A percentile compares a stretch with the other conserved stretches of the same genome.
phyloP scores from a whole-genome alignment of 2,329 filamentous ascomycete genomes.

The Laburnicola sp. region DNA sequence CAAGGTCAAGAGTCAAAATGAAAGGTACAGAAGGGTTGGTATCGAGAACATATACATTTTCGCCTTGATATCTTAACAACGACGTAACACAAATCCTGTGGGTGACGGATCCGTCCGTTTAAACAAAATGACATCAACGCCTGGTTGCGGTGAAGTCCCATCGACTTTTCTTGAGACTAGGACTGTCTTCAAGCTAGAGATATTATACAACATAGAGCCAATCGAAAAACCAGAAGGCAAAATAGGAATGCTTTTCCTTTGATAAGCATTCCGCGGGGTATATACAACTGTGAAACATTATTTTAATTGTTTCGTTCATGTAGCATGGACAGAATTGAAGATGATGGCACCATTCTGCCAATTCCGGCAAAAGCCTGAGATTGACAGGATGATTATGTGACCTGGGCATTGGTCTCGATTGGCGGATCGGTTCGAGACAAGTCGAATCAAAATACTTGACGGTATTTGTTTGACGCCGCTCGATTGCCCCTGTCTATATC shows the following conservation, averaged over 20 bases:
- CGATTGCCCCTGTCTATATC: background rate
- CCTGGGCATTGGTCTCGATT: background rate
- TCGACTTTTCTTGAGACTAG: background rate
- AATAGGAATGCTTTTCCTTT: constrained; percentile 6
- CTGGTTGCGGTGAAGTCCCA: background rate
- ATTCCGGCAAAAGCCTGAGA: background rate
- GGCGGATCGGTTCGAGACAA: background rate
- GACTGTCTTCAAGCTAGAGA: background rate
- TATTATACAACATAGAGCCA: constrained; percentile 7
- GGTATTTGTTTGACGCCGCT: background rate
- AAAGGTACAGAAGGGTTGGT: background rate
- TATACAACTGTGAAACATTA: constrained; percentile 4
- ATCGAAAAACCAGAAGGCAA: constrained; percentile 12
- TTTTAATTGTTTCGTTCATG: constrained; percentile 12
- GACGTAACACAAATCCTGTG: no score
- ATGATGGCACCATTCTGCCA: background rate
- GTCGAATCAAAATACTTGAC: constrained; percentile 9
- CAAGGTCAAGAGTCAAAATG: background rate
- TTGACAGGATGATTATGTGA: background rate
- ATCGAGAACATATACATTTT: no score
- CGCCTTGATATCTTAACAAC: background rate
- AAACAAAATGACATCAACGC: background rate
- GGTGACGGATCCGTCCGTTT: background rate
- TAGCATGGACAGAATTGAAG: background rate
- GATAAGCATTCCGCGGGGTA: constrained; percentile 3